Evolutionary conservation across 306 rosid genomes (phyloP).

Genomic region (Cucurbita maxima): DNA sequence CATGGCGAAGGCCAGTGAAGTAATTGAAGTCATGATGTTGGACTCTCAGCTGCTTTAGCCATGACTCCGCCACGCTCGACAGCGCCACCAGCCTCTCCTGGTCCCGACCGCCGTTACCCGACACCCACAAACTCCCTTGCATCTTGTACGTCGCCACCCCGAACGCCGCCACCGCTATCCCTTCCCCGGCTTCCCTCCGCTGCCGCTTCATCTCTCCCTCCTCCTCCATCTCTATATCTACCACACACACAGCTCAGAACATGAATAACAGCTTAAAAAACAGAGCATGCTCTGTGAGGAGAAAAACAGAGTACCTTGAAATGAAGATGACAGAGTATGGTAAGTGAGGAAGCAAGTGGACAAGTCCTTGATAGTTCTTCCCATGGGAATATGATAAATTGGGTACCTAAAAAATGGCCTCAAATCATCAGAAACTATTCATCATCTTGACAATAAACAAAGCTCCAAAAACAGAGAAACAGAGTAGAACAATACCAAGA

Average conservation of each 20-base stretch:
- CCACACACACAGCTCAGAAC: not conserved
- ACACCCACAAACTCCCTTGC: slow-evolving; percentile 77
- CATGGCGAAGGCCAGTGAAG: slow-evolving; percentile 44
- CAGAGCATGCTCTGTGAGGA: not conserved
- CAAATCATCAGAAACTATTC: not conserved
- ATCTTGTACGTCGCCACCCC: slow-evolving; percentile 89
- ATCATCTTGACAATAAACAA: not conserved
- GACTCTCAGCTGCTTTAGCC: slow-evolving; percentile 86
- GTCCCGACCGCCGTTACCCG: slow-evolving; percentile 72
- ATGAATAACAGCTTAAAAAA: not conserved
- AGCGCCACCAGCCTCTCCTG: slow-evolving; percentile 52
- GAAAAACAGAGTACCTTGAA: slow-evolving; percentile 48
- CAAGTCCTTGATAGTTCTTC: slow-evolving; percentile 78
- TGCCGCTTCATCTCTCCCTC: slow-evolving; percentile 11
- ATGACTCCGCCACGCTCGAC: slow-evolving; percentile 76
- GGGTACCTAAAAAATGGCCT: slow-evolving; percentile 61
- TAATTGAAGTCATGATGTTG: slow-evolving; percentile 88
- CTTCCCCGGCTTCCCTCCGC: slow-evolving; percentile 41
- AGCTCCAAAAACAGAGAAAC: not conserved
- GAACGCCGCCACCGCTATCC: slow-evolving; percentile 52
- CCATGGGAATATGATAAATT: slow-evolving; percentile 96
- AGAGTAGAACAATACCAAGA: slow-evolving; percentile 39
- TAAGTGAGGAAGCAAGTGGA: slow-evolving; percentile 87
- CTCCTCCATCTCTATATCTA: slow-evolving; percentile 47
- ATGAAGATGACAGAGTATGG: slow-evolving; percentile 93